Evolutionary conservation across 2,329 filamentous ascomycete genomes (phyloP), one percentile per base, ranked within the genome.

Genomic region (Malbranchea cinnamomea): DNA sequence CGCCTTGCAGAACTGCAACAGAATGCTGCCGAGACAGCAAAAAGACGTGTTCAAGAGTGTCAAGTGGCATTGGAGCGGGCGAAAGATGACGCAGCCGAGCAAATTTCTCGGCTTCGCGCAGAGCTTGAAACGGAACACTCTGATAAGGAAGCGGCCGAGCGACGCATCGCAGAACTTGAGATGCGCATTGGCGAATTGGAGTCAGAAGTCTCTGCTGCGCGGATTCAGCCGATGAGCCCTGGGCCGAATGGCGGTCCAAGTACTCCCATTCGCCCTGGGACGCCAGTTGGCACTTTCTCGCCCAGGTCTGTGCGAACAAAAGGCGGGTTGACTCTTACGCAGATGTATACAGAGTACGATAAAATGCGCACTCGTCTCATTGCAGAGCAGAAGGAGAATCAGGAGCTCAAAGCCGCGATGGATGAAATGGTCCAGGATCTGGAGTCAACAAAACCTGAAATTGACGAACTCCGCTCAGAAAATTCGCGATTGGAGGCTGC

Each of bases 341-440:
- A 77, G 45, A 60, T 77, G 32, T 74, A 74, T 46, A 62, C 64
- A 14, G 70, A 76, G 38, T 73, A 73, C 44, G 62, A 66, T 30
- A 63, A 67, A 43, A 58, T 68, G 41, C 51, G 53, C 80, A 89
- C 63, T 64, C 71, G 32, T 70, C 64, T 94, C 19, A 73, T 75
- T 3, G 70, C 67, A 3, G 80, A 92, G 52, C 75, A 76, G 48
- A 69, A 79, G 35, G 71, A 74, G 13, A 83, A 72, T 42, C 72
- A 79, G 39, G 73, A 82, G 47, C 70, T 94, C 7, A 69, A 71
- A 11, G 68, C 74, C 21, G 74, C 87, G 25, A 62, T 95, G 25
- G 82, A 94, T 40, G 80, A 89, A 35, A 81, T 94, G 61, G 71
- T 94, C 35, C 68, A 74, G 21, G 78, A 85, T 34, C 59, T 95